phyloP scores from a whole-genome alignment of 129 eudicot species.

The Cynara cardunculus region DNA sequence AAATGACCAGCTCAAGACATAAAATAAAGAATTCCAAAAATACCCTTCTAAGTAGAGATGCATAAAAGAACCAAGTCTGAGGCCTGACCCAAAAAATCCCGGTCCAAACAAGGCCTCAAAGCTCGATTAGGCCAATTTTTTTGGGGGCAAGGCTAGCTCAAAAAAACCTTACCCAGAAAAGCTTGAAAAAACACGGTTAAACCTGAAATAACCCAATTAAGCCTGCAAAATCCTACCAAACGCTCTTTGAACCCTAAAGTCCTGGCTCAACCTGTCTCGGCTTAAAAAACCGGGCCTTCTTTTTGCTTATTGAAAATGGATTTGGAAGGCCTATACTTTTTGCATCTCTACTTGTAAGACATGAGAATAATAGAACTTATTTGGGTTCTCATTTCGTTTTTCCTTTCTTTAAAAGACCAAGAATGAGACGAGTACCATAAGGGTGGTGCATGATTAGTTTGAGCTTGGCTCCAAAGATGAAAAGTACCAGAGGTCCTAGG shows the following conservation, averaged over 20 bases:
- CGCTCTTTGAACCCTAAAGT: background rate
- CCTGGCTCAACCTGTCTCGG: background rate
- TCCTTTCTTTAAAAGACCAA: background rate
- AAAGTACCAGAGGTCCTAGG: too few species aligned
- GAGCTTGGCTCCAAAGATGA: too few species aligned
- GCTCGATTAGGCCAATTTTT: background rate
- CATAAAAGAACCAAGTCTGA: background rate
- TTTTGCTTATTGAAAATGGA: background rate
- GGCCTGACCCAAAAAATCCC: too few species aligned
- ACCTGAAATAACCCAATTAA: background rate
- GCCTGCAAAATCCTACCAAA: background rate
- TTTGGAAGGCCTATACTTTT: too few species aligned
- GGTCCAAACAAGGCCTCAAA: too few species aligned
- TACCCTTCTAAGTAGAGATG: background rate
- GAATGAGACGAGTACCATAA: background rate
- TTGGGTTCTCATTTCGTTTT: background rate
- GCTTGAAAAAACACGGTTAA: background rate
- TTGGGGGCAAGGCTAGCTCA: background rate
- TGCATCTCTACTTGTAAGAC: background rate
- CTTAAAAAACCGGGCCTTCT: background rate
- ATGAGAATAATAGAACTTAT: background rate
- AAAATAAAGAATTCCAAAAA: background rate
- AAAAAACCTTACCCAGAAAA: too few species aligned
- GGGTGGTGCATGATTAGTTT: too few species aligned
- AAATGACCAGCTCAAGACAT: background rate